phyloP scores from a whole-genome alignment of 192 early-diverging fungal species.

The Coemansia sp. region DNA sequence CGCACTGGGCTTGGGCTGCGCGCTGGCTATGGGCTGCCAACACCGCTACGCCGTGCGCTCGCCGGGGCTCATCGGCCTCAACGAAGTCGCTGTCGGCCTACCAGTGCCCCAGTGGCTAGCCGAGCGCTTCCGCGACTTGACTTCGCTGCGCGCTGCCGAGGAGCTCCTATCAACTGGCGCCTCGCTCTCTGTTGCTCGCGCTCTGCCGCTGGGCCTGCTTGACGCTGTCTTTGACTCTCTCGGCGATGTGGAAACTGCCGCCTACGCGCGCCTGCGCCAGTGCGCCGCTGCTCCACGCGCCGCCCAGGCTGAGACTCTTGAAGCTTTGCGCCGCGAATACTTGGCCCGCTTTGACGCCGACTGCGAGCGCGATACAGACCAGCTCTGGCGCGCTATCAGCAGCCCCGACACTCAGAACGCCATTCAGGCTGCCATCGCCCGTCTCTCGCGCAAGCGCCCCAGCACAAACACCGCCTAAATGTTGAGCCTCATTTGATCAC shows the following conservation, averaged over 20 bases:
- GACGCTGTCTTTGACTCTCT: conserved; percentile 22
- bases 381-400: conserved; percentile 24
- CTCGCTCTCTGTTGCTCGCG: conserved; percentile 8
- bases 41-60: conserved; percentile 30
- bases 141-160: conserved; percentile 25
- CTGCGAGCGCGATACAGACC: conserved; percentile 24
- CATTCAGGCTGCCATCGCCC: conserved; percentile 5
- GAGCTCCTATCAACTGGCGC: conserved; percentile 28
- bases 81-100: conserved; percentile 43
- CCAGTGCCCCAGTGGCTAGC: conserved; percentile 46
- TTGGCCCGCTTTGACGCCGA: conserved; percentile 23
- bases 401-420: conserved; percentile 17
- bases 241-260: conserved; percentile 14
- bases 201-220: conserved; percentile 23
- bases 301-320: conserved; percentile 26
- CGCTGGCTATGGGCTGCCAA: conserved; percentile 44
- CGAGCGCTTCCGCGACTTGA: conserved; percentile 40
- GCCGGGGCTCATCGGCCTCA: conserved; percentile 33
- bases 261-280: not conserved
- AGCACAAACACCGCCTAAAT: not conserved
- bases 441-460: not conserved
- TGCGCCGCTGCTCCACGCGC: conserved; percentile 5
- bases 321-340: conserved; percentile 18
- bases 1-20: conserved; percentile 41
- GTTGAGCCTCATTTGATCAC: not conserved